phyloP scores from a whole-genome alignment of 148 eudicot genomes.

The Simmondsia chinensis region DNA sequence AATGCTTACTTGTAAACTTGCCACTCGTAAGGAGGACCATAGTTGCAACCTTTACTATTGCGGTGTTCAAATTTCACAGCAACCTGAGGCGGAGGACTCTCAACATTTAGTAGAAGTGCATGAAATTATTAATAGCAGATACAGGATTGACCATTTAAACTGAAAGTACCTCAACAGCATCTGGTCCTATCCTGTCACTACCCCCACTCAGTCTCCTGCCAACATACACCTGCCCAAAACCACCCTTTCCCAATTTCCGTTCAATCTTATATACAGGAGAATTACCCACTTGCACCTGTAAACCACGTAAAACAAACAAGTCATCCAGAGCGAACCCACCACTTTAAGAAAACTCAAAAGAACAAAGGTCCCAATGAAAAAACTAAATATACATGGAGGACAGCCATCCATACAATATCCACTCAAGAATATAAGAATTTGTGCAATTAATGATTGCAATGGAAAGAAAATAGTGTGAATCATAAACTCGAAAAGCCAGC shows the following conservation, averaged over 20 bases:
- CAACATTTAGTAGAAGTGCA: not conserved
- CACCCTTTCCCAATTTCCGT: conserved; percentile 92
- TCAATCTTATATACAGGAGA: conserved; percentile 79
- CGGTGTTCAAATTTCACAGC: conserved; percentile 91
- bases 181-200: conserved; percentile 71
- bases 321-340: too few relatives aligned
- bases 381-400: too few relatives aligned
- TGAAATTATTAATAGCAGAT: not conserved
- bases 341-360: too few relatives aligned
- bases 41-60: conserved; percentile 91
- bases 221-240: conserved; percentile 95
- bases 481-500: too few relatives aligned
- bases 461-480: too few relatives aligned
- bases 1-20: conserved; percentile 82
- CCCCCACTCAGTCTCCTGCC: conserved; percentile 82
- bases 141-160: not conserved
- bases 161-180: conserved; percentile 73
- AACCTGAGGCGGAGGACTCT: conserved; percentile 35
- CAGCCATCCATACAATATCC: too few relatives aligned
- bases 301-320: not conserved
- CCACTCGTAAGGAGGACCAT: conserved; percentile 99
- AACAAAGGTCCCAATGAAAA: too few relatives aligned
- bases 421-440: too few relatives aligned
- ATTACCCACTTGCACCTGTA: conserved; percentile 86
- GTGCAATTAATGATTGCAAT: too few relatives aligned